A percentile compares a stretch with the other conserved stretches of the same genome.
Conservation (phyloP, 2,329 filamentous ascomycete species). For the Akanthomyces muscarius region DNA sequence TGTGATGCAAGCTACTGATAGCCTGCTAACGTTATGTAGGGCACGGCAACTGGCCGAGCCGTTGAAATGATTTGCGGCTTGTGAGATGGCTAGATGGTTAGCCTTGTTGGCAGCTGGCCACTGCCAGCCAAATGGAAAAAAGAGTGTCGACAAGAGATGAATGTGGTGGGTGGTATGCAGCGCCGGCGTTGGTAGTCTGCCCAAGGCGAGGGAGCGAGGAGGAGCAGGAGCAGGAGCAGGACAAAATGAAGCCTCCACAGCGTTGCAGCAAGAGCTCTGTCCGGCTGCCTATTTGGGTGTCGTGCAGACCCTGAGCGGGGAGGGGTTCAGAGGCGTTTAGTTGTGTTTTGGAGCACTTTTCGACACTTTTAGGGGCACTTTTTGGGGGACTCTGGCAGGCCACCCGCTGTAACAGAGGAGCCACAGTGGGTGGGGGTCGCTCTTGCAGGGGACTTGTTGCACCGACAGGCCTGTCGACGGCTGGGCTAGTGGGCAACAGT, state of each 20-base stretch:
- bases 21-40: not conserved
- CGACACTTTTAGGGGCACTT: too few relatives aligned
- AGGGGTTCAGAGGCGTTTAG: not conserved
- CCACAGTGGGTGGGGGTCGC: not conserved
- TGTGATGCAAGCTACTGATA: not conserved
- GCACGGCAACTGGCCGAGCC: not conserved
- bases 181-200: too few relatives aligned
- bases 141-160: not conserved
- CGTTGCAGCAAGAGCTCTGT: not conserved
- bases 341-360: too few relatives aligned
- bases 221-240: not conserved
- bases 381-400: too few relatives aligned
- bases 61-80: not conserved
- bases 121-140: too few relatives aligned
- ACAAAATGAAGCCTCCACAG: slow-evolving; percentile 9
- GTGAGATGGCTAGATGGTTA: not conserved
- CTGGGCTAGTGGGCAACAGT: not conserved
- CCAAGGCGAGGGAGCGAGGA: not conserved
- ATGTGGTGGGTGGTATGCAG: not conserved
- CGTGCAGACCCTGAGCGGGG: not conserved
- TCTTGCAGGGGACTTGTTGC: too few relatives aligned
- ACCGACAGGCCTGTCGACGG: too few relatives aligned
- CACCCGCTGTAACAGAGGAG: not conserved
- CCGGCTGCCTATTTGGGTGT: slow-evolving; percentile 7
- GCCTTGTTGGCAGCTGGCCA: too few relatives aligned